These are phyloP conservation scores for Phaseolus coccineus DNA, from an alignment of 331 rosid genomes.

Conservation along the genomic window DNA sequence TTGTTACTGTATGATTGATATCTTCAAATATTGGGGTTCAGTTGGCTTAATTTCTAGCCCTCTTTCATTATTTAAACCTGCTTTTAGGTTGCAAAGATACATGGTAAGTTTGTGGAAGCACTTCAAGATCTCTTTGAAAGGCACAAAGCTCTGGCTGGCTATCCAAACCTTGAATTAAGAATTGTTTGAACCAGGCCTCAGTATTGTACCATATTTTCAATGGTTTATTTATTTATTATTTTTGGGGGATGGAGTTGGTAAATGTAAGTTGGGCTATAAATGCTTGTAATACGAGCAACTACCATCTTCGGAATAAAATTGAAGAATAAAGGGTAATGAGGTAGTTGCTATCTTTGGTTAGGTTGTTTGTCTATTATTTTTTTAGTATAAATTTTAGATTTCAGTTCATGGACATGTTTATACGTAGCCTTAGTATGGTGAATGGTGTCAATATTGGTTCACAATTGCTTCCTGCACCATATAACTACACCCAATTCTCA, in stretches of 20 bases:
- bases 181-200: conserved; percentile 57
- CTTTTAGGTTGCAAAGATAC: conserved; percentile 66
- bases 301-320: conserved; percentile 7
- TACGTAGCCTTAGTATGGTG: neutral
- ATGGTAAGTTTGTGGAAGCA: conserved; percentile 72
- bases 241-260: conserved; percentile 12
- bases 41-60: conserved; percentile 6
- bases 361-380: neutral
- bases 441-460: neutral
- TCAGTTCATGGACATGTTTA: neutral
- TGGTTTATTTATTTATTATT: conserved; percentile 23
- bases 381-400: neutral
- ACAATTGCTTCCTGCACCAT: too few species aligned
- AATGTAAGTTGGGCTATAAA: conserved; percentile 7
- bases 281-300: conserved; percentile 13
- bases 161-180: conserved; percentile 71
- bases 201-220: conserved; percentile 22
- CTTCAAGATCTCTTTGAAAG: conserved; percentile 80
- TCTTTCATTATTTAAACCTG: conserved; percentile 19
- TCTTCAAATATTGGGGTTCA: neutral
- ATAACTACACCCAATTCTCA: too few species aligned
- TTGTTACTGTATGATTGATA: conserved; percentile 12
- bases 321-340: conserved; percentile 27
- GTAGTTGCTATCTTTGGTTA: neutral
- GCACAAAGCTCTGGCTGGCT: conserved; percentile 78